These are phyloP conservation scores for Verticillium nonalfalfae DNA, from an alignment of 2,329 filamentous ascomycete genomes.

Conservation along the genomic window DNA sequence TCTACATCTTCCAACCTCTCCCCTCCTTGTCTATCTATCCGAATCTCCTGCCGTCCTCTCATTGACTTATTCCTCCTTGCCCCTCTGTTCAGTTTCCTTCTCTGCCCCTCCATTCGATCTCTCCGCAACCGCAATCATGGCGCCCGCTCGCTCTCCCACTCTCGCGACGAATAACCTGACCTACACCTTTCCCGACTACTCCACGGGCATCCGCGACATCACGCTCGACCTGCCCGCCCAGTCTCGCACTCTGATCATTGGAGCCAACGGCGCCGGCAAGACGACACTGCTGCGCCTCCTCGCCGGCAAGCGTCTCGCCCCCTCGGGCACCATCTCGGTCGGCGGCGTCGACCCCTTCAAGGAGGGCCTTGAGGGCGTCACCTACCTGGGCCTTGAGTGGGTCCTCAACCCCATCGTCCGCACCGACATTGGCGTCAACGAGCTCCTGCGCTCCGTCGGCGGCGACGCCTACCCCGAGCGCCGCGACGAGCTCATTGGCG, in stretches of 20 bases:
- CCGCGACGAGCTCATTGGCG: constrained; percentile 77
- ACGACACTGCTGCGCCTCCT: constrained; percentile 93
- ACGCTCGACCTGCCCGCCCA: constrained; percentile 70
- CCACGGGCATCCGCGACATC: constrained; percentile 70
- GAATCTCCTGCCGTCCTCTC: neutral
- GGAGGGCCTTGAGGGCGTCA: constrained; percentile 83
- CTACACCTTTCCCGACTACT: constrained; percentile 84
- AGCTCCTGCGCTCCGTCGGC: constrained; percentile 79
- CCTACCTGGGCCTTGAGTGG: constrained; percentile 96
- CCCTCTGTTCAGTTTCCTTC: neutral
- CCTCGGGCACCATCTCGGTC: constrained; percentile 66
- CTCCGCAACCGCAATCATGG: constrained; percentile 14
- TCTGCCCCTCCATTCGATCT: neutral
- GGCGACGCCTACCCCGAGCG: constrained; percentile 77
- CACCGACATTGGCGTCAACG: constrained; percentile 85
- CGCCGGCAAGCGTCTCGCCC: constrained; percentile 89
- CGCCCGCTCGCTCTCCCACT: constrained; percentile 31
- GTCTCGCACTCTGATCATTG: constrained; percentile 85
- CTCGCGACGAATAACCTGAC: constrained; percentile 72
- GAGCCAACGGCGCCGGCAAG: constrained; percentile 95
- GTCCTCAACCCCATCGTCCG: constrained; percentile 95
- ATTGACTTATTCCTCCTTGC: neutral
- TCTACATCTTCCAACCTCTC: neutral
- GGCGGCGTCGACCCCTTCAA: constrained; percentile 88
- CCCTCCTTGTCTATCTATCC: neutral